Evolutionary conservation across 164 flowering plant species (phyloP), one percentile per base, ranked within the genome.

Genomic region (Nymphaea thermarum): DNA sequence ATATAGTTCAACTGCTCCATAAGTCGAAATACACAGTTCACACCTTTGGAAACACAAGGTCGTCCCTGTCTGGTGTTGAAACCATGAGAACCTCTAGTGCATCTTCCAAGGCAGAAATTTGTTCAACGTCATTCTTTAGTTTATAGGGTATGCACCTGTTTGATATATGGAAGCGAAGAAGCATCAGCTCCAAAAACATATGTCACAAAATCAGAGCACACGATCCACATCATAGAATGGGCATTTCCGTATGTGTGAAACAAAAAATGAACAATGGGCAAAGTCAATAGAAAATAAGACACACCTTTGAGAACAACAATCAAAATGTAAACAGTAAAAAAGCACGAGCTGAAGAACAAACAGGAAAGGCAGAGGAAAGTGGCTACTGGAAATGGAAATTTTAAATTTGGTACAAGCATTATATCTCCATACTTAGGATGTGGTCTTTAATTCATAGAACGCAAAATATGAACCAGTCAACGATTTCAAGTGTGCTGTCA

Each of bases 1-100:
- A 25, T 25, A 25, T 25, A 25, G 36, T 25, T 25, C 36, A 25
- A 25, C 1, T 25, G 36, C 36, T 25, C 14, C 57, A 51, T 3
- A 15, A 51, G 57, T 15, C 5, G 57, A 15, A 51, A 8, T 15
- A 51, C n/a, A 4, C 12, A 10, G n/a, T 62, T 6, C 44, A 43
- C 69, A 86, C 96, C 87, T 87, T 87, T 63, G 96, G 96, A 68
- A 90, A 90, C 18, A 90, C 93, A 51, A 87, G 79, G 68, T 90
- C 91, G 43, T 74, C 72, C 42, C 91, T 89, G 72, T 85, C 77
- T 5, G 93, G 93, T 6, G 96, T 79, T 64, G 91, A 83, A 68
- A 90, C 71, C 93, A 87, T 90, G 43, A 85, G 84, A 64, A 86
- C 86, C 80, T 81, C 78, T 64, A 85, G 12, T 36, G 43, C 76